Evolutionary conservation across 257 asterid species (phyloP).

Genomic region (Gentiana macrophylla): DNA sequence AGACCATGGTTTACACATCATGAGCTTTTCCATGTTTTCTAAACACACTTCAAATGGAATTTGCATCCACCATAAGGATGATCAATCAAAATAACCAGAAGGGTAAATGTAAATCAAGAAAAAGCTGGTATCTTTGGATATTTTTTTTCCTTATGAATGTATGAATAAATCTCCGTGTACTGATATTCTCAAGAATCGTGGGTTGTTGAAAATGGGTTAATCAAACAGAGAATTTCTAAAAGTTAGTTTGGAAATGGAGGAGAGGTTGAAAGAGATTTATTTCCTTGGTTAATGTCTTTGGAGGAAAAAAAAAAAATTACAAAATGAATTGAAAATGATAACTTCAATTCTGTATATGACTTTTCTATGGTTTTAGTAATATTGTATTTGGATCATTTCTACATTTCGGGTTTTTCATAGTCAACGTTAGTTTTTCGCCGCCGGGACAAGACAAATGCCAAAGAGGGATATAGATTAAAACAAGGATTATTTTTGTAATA

Average conservation of each 20-base stretch:
- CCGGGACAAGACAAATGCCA: no score
- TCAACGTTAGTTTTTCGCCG: no score
- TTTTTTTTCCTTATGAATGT: background rate
- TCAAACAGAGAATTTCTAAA: slow-evolving; percentile 5
- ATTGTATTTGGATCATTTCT: no score
- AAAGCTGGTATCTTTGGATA: background rate
- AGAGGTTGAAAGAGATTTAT: background rate
- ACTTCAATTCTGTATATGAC: no score
- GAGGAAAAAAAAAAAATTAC: no score
- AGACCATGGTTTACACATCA: slow-evolving; percentile 72
- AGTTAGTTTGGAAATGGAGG: slow-evolving; percentile 9
- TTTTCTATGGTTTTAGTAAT: no score
- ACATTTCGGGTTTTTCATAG: no score
- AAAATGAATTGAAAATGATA: no score
- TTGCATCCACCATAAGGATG: background rate
- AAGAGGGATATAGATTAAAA: no score
- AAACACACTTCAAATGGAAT: background rate
- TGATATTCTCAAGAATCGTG: background rate
- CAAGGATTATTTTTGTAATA: no score
- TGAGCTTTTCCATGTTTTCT: slow-evolving; percentile 49
- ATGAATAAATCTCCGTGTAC: background rate
- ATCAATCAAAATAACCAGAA: background rate
- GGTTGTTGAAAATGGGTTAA: background rate
- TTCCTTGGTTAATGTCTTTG: no score
- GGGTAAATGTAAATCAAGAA: slow-evolving; percentile 1